Evolutionary conservation across 768 basidiomycete species (phyloP).

Genomic region (Sarcodon sp.): DNA sequence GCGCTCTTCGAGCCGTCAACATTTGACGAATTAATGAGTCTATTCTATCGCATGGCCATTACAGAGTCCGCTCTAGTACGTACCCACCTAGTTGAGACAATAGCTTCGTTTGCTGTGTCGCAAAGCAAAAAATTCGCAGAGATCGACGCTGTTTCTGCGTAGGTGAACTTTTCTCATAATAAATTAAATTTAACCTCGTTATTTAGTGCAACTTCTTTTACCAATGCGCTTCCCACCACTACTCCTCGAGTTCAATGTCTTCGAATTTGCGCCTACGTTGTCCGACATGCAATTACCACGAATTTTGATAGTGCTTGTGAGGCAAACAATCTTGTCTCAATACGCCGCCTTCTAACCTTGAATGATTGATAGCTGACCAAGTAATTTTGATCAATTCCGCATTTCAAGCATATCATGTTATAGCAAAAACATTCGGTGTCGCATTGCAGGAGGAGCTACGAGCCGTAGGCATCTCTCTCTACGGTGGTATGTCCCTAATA

Average conservation of each 20-base stretch:
- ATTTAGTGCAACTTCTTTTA: background rate
- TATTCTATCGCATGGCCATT: constrained; percentile 86
- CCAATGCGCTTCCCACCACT: constrained; percentile 3
- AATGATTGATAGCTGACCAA: constrained; percentile 27
- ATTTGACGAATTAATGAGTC: constrained; percentile 81
- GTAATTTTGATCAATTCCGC: constrained; percentile 51
- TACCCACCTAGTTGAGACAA: constrained; percentile 55
- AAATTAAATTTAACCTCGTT: constrained; percentile 2
- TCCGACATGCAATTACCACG: constrained; percentile 59
- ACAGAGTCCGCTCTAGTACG: constrained; percentile 69
- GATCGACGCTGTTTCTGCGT: background rate
- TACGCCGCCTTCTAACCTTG: too few species aligned
- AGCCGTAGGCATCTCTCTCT: constrained; percentile 67
- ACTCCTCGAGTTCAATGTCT: constrained; percentile 44
- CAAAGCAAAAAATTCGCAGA: constrained; percentile 21
- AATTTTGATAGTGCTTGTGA: constrained; percentile 39
- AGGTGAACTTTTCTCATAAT: background rate
- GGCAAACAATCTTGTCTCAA: background rate
- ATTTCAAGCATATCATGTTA: constrained; percentile 45
- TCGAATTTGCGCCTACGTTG: constrained; percentile 68
- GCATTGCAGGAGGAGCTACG: constrained; percentile 63
- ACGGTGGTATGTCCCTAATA: constrained; percentile 40
- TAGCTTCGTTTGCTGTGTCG: constrained; percentile 33
- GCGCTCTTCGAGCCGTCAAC: constrained; percentile 71
- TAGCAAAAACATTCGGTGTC: constrained; percentile 44